These are phyloP conservation scores for Calonectria hongkongensis DNA, from an alignment of 2,329 filamentous ascomycete species.

Conservation along the genomic window DNA sequence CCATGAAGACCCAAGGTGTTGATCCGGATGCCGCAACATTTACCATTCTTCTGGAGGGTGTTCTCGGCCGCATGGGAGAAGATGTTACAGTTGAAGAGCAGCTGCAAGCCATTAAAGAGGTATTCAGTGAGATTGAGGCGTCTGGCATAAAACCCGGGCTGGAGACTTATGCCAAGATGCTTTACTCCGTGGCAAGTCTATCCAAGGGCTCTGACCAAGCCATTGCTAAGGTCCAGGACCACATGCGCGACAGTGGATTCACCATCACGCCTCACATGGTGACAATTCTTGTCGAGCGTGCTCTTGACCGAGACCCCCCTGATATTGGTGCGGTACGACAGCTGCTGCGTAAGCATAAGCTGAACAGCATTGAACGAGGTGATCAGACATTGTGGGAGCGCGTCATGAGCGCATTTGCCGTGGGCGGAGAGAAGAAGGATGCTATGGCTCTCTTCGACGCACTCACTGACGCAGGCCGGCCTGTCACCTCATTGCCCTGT, in stretches of 20 bases:
- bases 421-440: slow-evolving; percentile 67
- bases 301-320: slow-evolving; percentile 75
- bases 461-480: slow-evolving; percentile 62
- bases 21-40: slow-evolving; percentile 81
- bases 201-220: slow-evolving; percentile 66
- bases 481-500: slow-evolving; percentile 64
- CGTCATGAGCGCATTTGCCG: slow-evolving; percentile 80
- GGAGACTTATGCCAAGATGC: slow-evolving; percentile 81
- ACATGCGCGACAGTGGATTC: slow-evolving; percentile 75
- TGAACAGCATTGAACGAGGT: slow-evolving; percentile 58
- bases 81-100: slow-evolving; percentile 69
- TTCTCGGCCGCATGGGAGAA: slow-evolving; percentile 64
- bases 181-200: slow-evolving; percentile 69
- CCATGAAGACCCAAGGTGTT: slow-evolving; percentile 75
- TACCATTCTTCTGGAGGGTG: slow-evolving; percentile 80
- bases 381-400: slow-evolving; percentile 83
- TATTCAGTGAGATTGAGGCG: slow-evolving; percentile 75
- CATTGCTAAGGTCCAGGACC: slow-evolving; percentile 76
- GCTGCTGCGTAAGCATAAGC: slow-evolving; percentile 75
- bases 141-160: slow-evolving; percentile 76
- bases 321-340: slow-evolving; percentile 76
- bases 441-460: slow-evolving; percentile 71
- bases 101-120: slow-evolving; percentile 68
- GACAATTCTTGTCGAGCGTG: slow-evolving; percentile 82
- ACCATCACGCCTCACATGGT: slow-evolving; percentile 79